These are phyloP conservation scores for Thamnidium elegans DNA, from an alignment of 192 early-diverging fungal genomes.

Conservation along the genomic window DNA sequence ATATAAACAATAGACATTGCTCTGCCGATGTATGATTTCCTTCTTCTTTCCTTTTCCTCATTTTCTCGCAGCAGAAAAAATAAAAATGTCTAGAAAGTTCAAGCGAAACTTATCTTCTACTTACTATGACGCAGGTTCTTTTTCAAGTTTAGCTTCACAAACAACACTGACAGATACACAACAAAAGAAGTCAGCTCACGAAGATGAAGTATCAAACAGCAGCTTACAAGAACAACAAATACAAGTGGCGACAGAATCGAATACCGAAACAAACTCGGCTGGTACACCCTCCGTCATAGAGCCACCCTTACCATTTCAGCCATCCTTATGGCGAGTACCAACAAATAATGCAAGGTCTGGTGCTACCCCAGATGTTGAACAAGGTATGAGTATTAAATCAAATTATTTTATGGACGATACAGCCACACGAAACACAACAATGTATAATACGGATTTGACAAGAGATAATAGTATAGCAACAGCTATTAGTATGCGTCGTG, in stretches of 20 bases:
- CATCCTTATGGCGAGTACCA: no score
- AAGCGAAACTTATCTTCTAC: neutral
- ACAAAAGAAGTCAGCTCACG: neutral
- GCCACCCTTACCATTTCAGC: neutral
- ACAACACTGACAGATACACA: conserved; percentile 20
- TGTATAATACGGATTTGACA: neutral
- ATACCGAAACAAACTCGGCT: neutral
- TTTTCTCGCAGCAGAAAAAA: no score
- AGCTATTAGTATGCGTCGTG: conserved; percentile 9
- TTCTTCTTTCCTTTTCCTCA: no score
- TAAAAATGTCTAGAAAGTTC: neutral
- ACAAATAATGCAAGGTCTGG: no score
- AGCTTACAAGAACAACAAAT: no score
- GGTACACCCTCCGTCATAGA: neutral
- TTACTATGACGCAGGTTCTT: neutral
- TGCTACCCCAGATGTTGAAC: neutral
- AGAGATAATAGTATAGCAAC: conserved; percentile 17
- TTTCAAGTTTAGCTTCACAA: conserved; percentile 21
- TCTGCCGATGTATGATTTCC: no score
- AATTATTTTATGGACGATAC: neutral
- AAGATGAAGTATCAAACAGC: neutral
- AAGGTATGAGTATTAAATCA: neutral
- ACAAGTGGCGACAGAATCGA: neutral
- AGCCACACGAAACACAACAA: neutral
- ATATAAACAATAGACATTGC: no score